A percentile compares a stretch with the other conserved stretches of the same genome.
These are phyloP conservation scores for Solanum stenotomum DNA, from an alignment of 257 asterid genomes.

Conservation along the genomic window DNA sequence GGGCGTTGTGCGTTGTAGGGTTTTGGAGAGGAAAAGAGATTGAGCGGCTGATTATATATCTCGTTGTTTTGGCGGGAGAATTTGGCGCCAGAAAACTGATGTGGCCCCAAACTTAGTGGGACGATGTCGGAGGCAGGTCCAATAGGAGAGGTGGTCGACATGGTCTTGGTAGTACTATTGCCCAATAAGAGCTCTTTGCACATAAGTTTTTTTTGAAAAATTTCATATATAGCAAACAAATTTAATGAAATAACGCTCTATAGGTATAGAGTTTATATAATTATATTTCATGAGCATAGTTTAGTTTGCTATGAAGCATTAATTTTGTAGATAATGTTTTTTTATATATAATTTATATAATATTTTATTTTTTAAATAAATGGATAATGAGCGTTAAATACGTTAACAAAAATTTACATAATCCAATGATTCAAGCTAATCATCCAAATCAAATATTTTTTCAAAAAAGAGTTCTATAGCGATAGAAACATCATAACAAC, in stretches of 20 bases:
- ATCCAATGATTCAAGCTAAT: not conserved
- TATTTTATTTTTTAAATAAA: too few relatives aligned
- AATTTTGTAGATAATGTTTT: too few relatives aligned
- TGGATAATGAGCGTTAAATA: not conserved
- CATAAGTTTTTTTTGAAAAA: not conserved
- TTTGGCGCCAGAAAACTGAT: constrained; percentile 44
- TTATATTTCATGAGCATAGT: not conserved
- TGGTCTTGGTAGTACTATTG: not conserved
- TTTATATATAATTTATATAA: too few relatives aligned
- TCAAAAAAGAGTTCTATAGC: not conserved
- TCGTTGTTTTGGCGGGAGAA: constrained; percentile 57
- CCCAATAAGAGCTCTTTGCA: not conserved
- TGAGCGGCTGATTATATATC: not conserved
- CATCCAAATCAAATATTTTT: not conserved
- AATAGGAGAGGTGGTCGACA: not conserved
- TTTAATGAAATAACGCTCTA: not conserved
- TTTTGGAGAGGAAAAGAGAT: not conserved
- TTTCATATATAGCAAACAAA: not conserved
- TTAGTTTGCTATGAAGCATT: too few relatives aligned
- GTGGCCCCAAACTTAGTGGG: not conserved
- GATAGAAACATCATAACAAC: not conserved
- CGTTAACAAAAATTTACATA: not conserved
- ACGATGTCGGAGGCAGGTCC: not conserved
- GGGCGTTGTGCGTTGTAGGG: constrained; percentile 3
- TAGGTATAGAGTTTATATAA: too few relatives aligned